Conservation (phyloP, 176 grass and related monocot genomes). For the Juncus inflexus region DNA sequence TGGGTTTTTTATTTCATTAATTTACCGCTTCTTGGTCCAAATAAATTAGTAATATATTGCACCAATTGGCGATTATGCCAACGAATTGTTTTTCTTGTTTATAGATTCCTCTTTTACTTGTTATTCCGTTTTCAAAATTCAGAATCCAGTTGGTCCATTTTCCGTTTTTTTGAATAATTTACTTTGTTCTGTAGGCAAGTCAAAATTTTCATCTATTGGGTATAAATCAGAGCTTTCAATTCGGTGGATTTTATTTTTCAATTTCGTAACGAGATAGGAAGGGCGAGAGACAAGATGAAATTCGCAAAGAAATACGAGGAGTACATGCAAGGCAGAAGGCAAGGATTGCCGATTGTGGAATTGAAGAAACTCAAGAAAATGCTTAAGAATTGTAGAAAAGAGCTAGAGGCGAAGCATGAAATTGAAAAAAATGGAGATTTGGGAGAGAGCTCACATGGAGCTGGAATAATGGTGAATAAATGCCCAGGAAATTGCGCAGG, state of each 20-base stretch:
- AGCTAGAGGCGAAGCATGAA: slow-evolving; percentile 20
- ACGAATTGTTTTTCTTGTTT: slow-evolving; percentile 1
- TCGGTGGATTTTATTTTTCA: neutral
- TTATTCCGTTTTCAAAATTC: neutral
- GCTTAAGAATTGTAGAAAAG: slow-evolving; percentile 55
- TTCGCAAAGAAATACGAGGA: slow-evolving; percentile 78
- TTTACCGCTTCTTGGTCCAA: neutral
- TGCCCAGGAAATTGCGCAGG: slow-evolving; percentile 51
- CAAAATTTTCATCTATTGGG: no score
- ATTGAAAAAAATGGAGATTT: neutral
- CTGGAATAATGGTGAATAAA: slow-evolving; percentile 23
- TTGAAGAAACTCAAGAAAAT: slow-evolving; percentile 86
- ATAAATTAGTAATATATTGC: neutral
- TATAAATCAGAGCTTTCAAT: no score
- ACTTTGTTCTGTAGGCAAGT: neutral
- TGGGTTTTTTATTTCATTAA: neutral
- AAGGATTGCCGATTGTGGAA: slow-evolving; percentile 64
- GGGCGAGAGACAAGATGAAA: slow-evolving; percentile 47
- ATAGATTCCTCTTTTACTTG: neutral
- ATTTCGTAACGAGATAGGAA: neutral
- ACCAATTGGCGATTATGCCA: neutral
- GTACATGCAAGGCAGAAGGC: slow-evolving; percentile 59
- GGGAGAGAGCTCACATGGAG: slow-evolving; percentile 1
- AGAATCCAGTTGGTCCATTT: neutral
- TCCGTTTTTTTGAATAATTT: neutral